A percentile compares a stretch with the other conserved stretches of the same genome.
Conservation (phyloP, 805 yeast genomes). For the Kazachstania bromeliacearum region DNA sequence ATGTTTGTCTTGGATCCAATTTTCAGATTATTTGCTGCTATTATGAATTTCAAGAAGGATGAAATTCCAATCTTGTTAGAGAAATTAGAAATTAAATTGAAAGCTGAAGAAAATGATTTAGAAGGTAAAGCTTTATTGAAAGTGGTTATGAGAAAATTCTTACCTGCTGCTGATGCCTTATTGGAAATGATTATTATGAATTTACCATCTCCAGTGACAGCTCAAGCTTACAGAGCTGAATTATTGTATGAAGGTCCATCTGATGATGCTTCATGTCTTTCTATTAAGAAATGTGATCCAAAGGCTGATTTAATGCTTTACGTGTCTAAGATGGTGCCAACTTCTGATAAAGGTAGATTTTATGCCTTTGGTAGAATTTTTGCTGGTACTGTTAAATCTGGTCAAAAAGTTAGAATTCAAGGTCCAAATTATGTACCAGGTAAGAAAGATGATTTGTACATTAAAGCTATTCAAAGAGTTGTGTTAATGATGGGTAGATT, state of each 20-base stretch:
- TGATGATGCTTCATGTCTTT: constrained; percentile 81
- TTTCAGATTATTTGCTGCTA: constrained; percentile 91
- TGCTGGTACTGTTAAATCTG: constrained; percentile 98
- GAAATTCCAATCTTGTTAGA: constrained; percentile 85
- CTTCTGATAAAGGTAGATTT: constrained; percentile 99
- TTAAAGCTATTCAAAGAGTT: constrained; percentile 97
- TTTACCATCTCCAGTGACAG: constrained; percentile 99
- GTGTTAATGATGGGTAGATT: constrained; percentile 99
- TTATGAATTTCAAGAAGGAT: constrained; percentile 98
- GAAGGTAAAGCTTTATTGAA: constrained; percentile 98
- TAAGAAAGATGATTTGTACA: constrained; percentile 92
- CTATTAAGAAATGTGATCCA: constrained; percentile 98
- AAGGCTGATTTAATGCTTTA: constrained; percentile 95
- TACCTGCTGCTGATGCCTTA: constrained; percentile 99
- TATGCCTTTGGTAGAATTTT: constrained; percentile 99
- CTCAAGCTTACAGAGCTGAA: constrained; percentile 98
- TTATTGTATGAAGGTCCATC: constrained; percentile 98
- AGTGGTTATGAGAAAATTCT: constrained; percentile 98
- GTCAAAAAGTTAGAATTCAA: constrained; percentile 98
- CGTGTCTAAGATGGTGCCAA: constrained; percentile 99
- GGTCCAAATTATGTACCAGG: constrained; percentile 99
- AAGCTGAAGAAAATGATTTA: constrained; percentile 93
- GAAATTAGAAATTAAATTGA: constrained; percentile 86
- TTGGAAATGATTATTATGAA: constrained; percentile 97
- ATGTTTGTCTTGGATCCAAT: constrained; percentile 98